Conservation (phyloP, 148 eudicot species). For the Chenopodium formosanum region DNA sequence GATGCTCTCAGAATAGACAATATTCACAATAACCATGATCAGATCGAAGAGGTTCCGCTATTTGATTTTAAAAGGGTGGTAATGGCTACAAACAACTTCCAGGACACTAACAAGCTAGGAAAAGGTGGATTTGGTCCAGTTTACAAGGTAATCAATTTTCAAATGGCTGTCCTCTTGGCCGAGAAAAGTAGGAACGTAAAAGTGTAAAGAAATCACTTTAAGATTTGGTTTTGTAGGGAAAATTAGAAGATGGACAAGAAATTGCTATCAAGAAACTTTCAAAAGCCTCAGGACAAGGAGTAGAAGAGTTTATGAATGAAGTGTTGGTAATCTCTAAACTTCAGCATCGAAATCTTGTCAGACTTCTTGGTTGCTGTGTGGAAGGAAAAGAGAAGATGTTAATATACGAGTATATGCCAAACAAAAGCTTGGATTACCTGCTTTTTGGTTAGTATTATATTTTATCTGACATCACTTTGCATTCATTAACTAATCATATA, state of each 20-base stretch:
- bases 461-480: too few species aligned
- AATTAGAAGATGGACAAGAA: conserved; percentile 29
- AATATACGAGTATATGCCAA: conserved; percentile 49
- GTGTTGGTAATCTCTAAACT: conserved; percentile 42
- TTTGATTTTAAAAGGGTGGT: conserved; percentile 36
- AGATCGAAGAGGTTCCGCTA: conserved; percentile 33
- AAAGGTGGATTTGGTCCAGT: conserved; percentile 63
- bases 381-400: conserved; percentile 39
- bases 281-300: conserved; percentile 36
- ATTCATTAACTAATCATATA: too few species aligned
- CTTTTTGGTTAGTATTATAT: conserved; percentile 32
- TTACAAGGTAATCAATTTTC: conserved; percentile 31
- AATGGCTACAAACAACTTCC: conserved; percentile 44
- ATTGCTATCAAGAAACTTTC: conserved; percentile 46
- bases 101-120: conserved; percentile 37
- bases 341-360: conserved; percentile 49
- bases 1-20: conserved; percentile 8
- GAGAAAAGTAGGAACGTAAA: too few species aligned
- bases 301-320: conserved; percentile 43
- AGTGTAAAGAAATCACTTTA: not conserved
- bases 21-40: not conserved
- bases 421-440: conserved; percentile 39
- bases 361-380: conserved; percentile 40
- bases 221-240: conserved; percentile 27
- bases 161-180: too few species aligned